Percentiles rank a stretch among this genome's conserved stretches.
These are phyloP conservation scores for Vanrija sp. DNA, from an alignment of 1,284 basidiomycete genomes.

Conservation along the genomic window DNA sequence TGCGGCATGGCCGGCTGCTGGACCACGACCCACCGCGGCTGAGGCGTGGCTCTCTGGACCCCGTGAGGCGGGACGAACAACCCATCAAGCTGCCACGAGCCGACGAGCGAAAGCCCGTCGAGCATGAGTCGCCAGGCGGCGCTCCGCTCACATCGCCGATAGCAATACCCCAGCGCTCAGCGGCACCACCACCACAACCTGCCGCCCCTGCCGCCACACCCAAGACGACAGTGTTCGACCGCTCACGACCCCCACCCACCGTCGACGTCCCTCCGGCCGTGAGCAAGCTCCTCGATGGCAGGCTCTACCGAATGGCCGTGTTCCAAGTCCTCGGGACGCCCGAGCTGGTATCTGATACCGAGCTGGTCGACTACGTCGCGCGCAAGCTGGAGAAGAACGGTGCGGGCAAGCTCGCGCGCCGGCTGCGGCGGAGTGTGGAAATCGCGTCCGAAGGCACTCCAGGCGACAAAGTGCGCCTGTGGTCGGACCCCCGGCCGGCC, in stretches of 20 bases:
- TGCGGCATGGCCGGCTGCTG: neutral
- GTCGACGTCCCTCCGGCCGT: slow-evolving; percentile 22
- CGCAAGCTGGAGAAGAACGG: slow-evolving; percentile 22
- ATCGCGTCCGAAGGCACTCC: neutral
- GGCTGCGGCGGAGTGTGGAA: slow-evolving; percentile 24
- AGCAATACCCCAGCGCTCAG: neutral
- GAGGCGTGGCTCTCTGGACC: too few species aligned
- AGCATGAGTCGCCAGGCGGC: too few species aligned
- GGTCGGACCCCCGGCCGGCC: neutral
- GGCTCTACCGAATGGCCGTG: slow-evolving; percentile 33
- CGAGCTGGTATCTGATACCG: slow-evolving; percentile 21
- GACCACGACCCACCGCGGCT: too few species aligned
- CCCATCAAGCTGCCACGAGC: too few species aligned
- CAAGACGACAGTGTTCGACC: neutral
- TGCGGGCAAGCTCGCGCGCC: slow-evolving; percentile 32
- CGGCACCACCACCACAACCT: neutral
- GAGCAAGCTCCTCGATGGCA: slow-evolving; percentile 25
- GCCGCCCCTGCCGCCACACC: neutral
- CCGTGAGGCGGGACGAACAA: too few species aligned
- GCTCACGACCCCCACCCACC: neutral
- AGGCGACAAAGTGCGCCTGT: neutral
- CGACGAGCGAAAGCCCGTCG: too few species aligned
- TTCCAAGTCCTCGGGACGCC: slow-evolving; percentile 33
- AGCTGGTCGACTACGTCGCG: slow-evolving; percentile 20
- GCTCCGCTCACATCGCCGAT: neutral